Conservation (phyloP, 495 filamentous ascomycete genomes). For the Aspergillus coremiiformis region DNA sequence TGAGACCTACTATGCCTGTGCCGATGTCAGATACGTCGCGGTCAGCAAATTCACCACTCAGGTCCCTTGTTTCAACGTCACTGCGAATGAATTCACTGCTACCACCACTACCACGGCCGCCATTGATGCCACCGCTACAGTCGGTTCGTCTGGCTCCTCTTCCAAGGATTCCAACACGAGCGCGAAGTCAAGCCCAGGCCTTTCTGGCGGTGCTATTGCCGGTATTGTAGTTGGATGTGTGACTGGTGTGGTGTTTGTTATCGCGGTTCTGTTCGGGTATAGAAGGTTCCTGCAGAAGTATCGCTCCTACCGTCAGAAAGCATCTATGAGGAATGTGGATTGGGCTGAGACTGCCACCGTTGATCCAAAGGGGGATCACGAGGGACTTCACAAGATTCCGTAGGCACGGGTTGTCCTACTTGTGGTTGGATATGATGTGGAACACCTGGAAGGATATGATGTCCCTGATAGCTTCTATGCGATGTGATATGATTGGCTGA, state of each 20-base stretch:
- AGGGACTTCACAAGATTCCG: slow-evolving; percentile 3
- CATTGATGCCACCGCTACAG: background rate
- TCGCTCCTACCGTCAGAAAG: slow-evolving; percentile 7
- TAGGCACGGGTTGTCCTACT: background rate
- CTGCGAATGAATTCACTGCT: slow-evolving; percentile 20
- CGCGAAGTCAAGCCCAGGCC: slow-evolving; percentile 9
- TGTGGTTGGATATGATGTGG: background rate
- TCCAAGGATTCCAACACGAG: background rate
- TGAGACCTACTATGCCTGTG: slow-evolving; percentile 46
- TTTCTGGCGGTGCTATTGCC: slow-evolving; percentile 39
- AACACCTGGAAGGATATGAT: background rate
- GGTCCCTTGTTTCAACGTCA: slow-evolving; percentile 47
- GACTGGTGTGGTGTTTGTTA: slow-evolving; percentile 24
- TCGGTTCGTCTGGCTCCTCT: slow-evolving; percentile 6
- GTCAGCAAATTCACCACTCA: slow-evolving; percentile 27
- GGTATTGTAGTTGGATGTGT: slow-evolving; percentile 42
- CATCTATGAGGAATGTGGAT: slow-evolving; percentile 11
- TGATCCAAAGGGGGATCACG: background rate
- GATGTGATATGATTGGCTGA: background rate
- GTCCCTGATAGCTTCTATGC: background rate
- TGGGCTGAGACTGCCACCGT: slow-evolving; percentile 4
- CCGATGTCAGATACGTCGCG: slow-evolving; percentile 44
- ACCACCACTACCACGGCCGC: background rate
- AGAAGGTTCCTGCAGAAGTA: slow-evolving; percentile 12
- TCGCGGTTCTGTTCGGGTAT: slow-evolving; percentile 11